phyloP scores from a whole-genome alignment of 768 basidiomycete species.

The Cubamyces lactineus region DNA sequence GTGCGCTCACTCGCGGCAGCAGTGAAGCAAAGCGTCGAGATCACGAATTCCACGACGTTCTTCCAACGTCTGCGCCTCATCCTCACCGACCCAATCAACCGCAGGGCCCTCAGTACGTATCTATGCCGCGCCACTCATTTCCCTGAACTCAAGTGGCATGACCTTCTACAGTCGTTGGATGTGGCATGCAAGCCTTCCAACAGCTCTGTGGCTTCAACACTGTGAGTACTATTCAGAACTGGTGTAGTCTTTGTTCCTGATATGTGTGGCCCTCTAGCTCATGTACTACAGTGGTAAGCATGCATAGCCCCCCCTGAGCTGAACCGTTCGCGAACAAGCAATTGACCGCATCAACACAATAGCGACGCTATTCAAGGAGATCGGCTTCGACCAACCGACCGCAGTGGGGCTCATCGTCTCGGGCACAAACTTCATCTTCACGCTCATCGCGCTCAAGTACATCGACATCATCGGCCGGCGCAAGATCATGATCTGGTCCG shows the following conservation, averaged over 20 bases:
- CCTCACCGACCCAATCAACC: slow-evolving; percentile 57
- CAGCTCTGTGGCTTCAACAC: slow-evolving; percentile 88
- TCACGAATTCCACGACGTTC: slow-evolving; percentile 64
- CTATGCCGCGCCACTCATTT: background rate
- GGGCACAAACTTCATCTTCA: slow-evolving; percentile 79
- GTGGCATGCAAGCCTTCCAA: slow-evolving; percentile 83
- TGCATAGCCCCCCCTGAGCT: background rate
- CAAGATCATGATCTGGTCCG: slow-evolving; percentile 68
- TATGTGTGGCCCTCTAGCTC: slow-evolving; percentile 8
- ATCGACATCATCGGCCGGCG: slow-evolving; percentile 75
- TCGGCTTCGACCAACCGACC: slow-evolving; percentile 83
- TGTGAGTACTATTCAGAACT: slow-evolving; percentile 41
- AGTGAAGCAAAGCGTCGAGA: slow-evolving; percentile 63
- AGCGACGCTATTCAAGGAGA: slow-evolving; percentile 76
- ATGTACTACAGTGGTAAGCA: slow-evolving; percentile 35
- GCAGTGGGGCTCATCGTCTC: slow-evolving; percentile 81
- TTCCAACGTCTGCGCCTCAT: slow-evolving; percentile 57
- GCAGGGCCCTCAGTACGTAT: slow-evolving; percentile 68
- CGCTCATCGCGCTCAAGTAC: slow-evolving; percentile 72
- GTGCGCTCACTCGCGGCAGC: slow-evolving; percentile 61
- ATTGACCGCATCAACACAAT: slow-evolving; percentile 43
- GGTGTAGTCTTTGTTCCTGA: background rate
- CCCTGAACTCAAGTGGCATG: no score
- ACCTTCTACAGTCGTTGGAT: slow-evolving; percentile 59
- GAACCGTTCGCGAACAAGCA: background rate